A percentile compares a stretch with the other conserved stretches of the same genome.
These are phyloP conservation scores for Neurospora africana DNA, from an alignment of 495 filamentous ascomycete species.

Conservation along the genomic window DNA sequence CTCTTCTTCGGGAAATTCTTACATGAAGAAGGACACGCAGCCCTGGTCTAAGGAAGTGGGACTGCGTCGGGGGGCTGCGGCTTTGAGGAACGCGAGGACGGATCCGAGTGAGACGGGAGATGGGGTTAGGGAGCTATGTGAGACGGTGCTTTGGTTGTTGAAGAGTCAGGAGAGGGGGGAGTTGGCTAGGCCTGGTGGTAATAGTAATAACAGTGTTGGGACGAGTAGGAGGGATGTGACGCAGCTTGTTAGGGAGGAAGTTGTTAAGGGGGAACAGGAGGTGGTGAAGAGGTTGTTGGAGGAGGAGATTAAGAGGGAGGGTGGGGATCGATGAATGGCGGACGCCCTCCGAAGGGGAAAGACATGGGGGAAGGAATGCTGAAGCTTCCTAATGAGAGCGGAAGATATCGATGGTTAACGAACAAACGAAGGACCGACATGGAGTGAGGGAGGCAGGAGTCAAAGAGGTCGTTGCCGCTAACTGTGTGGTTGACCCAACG, in stretches of 20 bases:
- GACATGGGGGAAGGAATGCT: neutral
- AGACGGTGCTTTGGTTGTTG: conserved; percentile 30
- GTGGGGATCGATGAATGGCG: neutral
- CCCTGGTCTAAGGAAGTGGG: conserved; percentile 32
- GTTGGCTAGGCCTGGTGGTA: neutral
- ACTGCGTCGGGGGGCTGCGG: conserved; percentile 25
- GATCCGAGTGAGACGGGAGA: conserved; percentile 29
- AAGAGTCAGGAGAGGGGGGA: neutral
- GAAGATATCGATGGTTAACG: neutral
- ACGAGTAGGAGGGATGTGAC: conserved; percentile 8
- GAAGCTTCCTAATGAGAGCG: neutral
- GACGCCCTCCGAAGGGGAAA: neutral
- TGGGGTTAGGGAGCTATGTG: conserved; percentile 37
- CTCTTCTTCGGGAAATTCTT: neutral
- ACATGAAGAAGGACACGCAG: conserved; percentile 2
- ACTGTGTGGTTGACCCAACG: neutral
- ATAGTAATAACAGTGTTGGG: neutral
- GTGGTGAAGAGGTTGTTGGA: conserved; percentile 26
- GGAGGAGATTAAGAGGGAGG: conserved; percentile 16
- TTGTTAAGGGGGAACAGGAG: conserved; percentile 22
- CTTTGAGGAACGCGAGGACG: conserved; percentile 24
- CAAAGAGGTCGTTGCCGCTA: neutral
- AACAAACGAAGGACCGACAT: neutral
- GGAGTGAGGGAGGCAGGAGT: neutral
- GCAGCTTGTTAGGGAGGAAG: conserved; percentile 17